Conservation (phyloP, 148 eudicot genomes). For the Linanthus parryae region DNA sequence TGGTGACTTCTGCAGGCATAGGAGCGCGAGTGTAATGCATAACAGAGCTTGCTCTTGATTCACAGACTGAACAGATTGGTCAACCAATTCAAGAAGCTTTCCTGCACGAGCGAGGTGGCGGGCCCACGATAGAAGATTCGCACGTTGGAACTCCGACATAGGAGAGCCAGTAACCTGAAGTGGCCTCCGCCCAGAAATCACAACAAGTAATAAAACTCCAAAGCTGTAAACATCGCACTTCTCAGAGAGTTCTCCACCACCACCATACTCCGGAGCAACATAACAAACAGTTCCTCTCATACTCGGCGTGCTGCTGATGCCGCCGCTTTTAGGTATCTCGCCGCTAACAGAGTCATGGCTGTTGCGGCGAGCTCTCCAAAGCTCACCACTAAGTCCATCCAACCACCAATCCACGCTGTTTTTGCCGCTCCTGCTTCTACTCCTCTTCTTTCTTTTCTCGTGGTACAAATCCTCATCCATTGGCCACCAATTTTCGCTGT, state of each 20-base stretch:
- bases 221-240: constrained; percentile 91
- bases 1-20: constrained; percentile 86
- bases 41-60: constrained; percentile 59
- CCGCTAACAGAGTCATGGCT: constrained; percentile 13
- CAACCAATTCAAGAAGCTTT: constrained; percentile 88
- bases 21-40: constrained; percentile 62
- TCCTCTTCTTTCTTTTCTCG: constrained; percentile 27
- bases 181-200: constrained; percentile 78
- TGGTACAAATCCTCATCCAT: constrained; percentile 44
- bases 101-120: constrained; percentile 80
- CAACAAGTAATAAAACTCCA: constrained; percentile 73
- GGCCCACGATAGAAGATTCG: constrained; percentile 88
- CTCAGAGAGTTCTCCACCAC: constrained; percentile 70
- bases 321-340: constrained; percentile 51
- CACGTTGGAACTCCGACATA: constrained; percentile 75
- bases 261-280: constrained; percentile 77
- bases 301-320: constrained; percentile 88
- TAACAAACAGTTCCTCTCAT: constrained; percentile 97
- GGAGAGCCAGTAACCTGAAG: constrained; percentile 85
- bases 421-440: constrained; percentile 10
- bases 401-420: constrained; percentile 87
- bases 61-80: constrained; percentile 38
- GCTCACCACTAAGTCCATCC: constrained; percentile 80
- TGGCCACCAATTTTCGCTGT: constrained; percentile 57
- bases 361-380: constrained; percentile 45